A percentile compares a stretch with the other conserved stretches of the same genome.
Conservation (phyloP, 768 basidiomycete species). For the Cubamyces lactineus region DNA sequence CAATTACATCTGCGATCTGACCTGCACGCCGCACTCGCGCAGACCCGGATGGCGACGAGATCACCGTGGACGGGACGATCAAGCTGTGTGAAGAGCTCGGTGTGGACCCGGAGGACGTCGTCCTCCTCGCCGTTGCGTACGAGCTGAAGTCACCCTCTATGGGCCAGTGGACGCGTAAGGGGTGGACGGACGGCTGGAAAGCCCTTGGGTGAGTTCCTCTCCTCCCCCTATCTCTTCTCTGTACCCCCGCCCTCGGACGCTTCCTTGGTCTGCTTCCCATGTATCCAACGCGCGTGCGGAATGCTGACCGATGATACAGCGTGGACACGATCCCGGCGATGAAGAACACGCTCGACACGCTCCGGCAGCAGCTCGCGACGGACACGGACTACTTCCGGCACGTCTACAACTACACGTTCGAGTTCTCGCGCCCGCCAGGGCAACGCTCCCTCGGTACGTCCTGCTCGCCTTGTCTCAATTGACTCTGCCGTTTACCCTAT, state of each 20-base stretch:
- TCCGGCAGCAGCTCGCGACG: conserved; percentile 62
- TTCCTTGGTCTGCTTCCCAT: too few relatives aligned
- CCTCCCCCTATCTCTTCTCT: too few relatives aligned
- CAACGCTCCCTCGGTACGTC: conserved; percentile 77
- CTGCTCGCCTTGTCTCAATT: background rate
- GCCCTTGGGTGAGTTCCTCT: conserved; percentile 55
- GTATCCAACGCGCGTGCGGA: too few relatives aligned
- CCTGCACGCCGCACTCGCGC: too few relatives aligned
- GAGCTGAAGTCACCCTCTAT: conserved; percentile 77
- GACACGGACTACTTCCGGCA: conserved; percentile 72
- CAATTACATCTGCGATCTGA: too few relatives aligned
- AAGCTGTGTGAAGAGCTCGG: conserved; percentile 69
- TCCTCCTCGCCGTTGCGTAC: conserved; percentile 79
- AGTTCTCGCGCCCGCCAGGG: conserved; percentile 74
- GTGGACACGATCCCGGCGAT: conserved; percentile 69
- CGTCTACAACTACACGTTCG: conserved; percentile 82
- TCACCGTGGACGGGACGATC: conserved; percentile 81
- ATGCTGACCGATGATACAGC: conserved; percentile 47
- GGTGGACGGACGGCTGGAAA: conserved; percentile 86
- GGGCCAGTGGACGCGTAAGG: conserved; percentile 69
- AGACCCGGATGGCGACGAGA: conserved; percentile 66
- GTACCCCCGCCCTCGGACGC: too few relatives aligned
- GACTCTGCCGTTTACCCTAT: too few relatives aligned
- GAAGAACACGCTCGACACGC: conserved; percentile 52
- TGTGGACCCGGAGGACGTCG: conserved; percentile 80